Evolutionary conservation across 2,329 filamentous ascomycete species (phyloP).

Genomic region (Claviceps cyperi): DNA sequence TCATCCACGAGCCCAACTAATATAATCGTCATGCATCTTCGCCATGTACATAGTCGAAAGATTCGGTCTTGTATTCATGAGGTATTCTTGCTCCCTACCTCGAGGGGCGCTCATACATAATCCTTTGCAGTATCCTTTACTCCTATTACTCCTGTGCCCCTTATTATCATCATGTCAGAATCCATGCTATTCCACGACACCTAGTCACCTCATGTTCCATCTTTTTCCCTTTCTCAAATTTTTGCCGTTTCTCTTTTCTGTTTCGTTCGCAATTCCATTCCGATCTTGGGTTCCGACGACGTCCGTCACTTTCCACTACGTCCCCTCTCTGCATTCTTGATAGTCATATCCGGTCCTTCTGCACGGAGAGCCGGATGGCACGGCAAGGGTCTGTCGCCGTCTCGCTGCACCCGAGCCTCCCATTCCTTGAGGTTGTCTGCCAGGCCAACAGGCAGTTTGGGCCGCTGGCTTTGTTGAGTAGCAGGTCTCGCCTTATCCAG

Average conservation of each 20-base stretch:
- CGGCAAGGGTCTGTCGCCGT: conserved; percentile 14
- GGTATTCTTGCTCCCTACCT: not conserved
- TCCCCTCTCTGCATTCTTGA: not conserved
- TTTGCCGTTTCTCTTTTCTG: not conserved
- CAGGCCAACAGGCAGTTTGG: conserved; percentile 5
- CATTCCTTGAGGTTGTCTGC: conserved; percentile 25
- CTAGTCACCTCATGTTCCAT: not conserved
- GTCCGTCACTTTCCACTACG: not conserved
- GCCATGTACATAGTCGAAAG: not conserved
- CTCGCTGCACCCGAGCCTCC: conserved; percentile 21
- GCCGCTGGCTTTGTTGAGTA: conserved; percentile 3
- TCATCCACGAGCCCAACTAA: too few species aligned
- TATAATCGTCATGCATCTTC: not conserved
- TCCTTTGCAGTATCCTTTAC: not conserved
- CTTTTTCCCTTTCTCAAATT: not conserved
- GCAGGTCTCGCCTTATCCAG: not conserved
- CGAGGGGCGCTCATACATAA: not conserved
- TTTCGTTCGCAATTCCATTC: not conserved
- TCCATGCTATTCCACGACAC: not conserved
- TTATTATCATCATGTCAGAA: not conserved
- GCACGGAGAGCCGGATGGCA: conserved; percentile 14
- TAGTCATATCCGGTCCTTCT: not conserved
- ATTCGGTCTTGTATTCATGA: not conserved
- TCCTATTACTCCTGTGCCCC: not conserved
- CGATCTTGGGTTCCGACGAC: not conserved